Conservation (phyloP, 1,139 yeast species). For the Debaryomyces udenii region DNA sequence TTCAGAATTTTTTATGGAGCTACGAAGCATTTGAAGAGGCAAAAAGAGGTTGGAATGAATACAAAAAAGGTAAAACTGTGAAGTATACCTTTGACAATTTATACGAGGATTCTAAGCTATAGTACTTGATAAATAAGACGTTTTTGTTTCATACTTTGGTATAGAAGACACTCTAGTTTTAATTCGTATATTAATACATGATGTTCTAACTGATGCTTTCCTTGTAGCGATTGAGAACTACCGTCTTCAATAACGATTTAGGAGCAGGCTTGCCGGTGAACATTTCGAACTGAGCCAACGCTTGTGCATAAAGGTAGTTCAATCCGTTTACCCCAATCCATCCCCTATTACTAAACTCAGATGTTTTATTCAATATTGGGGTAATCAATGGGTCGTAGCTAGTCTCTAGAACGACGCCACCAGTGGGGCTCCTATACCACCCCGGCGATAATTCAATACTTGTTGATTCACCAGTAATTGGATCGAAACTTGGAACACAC, state of each 20-base stretch:
- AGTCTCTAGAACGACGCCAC: conserved; percentile 20
- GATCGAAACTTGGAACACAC: conserved; percentile 15
- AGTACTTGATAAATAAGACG: no score
- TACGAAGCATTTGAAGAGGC: conserved; percentile 31
- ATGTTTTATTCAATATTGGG: conserved; percentile 13
- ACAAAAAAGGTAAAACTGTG: conserved; percentile 6
- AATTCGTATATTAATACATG: neutral
- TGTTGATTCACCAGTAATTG: conserved; percentile 9
- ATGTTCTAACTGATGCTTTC: neutral
- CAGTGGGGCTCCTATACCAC: conserved; percentile 20
- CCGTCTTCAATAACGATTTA: conserved; percentile 15
- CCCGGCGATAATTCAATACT: conserved; percentile 7
- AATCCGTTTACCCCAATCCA: conserved; percentile 20
- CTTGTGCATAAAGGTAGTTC: conserved; percentile 17
- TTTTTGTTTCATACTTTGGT: neutral
- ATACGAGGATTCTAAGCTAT: conserved; percentile 12
- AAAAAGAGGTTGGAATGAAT: conserved; percentile 16
- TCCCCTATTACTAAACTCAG: conserved; percentile 12
- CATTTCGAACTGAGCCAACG: conserved; percentile 20
- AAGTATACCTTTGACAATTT: conserved; percentile 15
- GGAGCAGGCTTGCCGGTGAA: conserved; percentile 21
- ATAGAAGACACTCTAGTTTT: neutral
- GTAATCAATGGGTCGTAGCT: conserved; percentile 15
- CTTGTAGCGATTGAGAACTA: conserved; percentile 6
- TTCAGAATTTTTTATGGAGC: conserved; percentile 27